phyloP scores from a whole-genome alignment of 164 flowering plant species.

The Taxillus chinensis region DNA sequence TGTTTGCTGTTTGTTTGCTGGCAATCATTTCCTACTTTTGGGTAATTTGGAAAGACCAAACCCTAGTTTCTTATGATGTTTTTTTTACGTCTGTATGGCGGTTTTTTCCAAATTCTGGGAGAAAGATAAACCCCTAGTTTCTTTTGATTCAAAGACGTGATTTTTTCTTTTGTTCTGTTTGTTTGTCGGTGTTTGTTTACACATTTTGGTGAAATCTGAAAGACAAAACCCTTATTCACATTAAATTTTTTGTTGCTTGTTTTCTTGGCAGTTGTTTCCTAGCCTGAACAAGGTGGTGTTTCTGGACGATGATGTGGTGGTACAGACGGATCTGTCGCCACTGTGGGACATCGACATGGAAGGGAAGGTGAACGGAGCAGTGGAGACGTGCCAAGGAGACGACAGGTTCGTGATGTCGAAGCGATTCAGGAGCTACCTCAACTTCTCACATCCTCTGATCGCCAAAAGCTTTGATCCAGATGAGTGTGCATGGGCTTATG shows the following conservation, averaged over 20 bases:
- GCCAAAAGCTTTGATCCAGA: conserved; percentile 54
- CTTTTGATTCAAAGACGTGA: too few species aligned
- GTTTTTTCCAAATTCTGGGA: too few species aligned
- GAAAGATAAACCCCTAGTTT: too few species aligned
- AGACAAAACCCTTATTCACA: too few species aligned
- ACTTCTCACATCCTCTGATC: conserved; percentile 88
- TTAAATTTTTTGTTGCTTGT: neutral
- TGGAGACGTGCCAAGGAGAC: conserved; percentile 82
- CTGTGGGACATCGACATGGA: conserved; percentile 89
- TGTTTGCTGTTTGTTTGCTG: too few species aligned
- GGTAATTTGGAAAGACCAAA: too few species aligned
- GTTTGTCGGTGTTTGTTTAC: too few species aligned
- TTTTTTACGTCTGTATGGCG: too few species aligned
- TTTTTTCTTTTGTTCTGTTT: too few species aligned
- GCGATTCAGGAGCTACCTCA: conserved; percentile 73
- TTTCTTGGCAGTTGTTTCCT: conserved; percentile 73
- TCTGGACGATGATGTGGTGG: conserved; percentile 88
- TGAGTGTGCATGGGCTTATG: conserved; percentile 99
- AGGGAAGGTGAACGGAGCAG: conserved; percentile 98
- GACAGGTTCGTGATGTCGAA: conserved; percentile 93
- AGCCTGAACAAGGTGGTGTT: conserved; percentile 81
- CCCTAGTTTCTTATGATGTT: too few species aligned
- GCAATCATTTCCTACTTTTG: too few species aligned
- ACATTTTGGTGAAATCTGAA: too few species aligned
- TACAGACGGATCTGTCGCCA: conserved; percentile 81